phyloP scores from a whole-genome alignment of 176 grass and related monocot species.

The Phoenix roebelenii region DNA sequence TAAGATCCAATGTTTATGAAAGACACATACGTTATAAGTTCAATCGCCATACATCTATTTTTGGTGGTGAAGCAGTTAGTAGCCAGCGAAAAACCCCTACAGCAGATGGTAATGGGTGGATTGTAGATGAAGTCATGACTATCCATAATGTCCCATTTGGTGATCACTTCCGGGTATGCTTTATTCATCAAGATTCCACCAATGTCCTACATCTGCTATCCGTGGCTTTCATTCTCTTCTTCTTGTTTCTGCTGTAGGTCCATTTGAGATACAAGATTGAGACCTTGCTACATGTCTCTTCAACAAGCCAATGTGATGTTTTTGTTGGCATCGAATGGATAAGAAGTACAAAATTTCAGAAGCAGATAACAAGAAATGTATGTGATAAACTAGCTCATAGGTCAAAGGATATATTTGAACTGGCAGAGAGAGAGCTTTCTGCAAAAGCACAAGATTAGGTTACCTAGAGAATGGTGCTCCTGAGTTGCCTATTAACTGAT shows the following conservation, averaged over 20 bases:
- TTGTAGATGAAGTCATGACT: constrained; percentile 48
- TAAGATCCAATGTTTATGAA: constrained; percentile 37
- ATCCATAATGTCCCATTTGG: constrained; percentile 69
- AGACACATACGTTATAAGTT: constrained; percentile 65
- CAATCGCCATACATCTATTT: constrained; percentile 63
- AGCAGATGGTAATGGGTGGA: constrained; percentile 48
- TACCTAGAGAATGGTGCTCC: no score
- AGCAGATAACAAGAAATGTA: constrained; percentile 54
- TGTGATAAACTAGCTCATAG: constrained; percentile 63
- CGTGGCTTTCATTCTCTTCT: not conserved
- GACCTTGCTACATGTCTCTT: not conserved
- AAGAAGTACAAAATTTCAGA: constrained; percentile 59
- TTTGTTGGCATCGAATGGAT: constrained; percentile 67
- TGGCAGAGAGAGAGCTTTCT: constrained; percentile 40
- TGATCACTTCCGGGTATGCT: constrained; percentile 48
- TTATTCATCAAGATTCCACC: no score
- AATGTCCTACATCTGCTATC: no score
- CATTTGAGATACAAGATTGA: constrained; percentile 52
- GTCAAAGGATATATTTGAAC: constrained; percentile 64
- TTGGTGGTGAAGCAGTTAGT: constrained; percentile 70
- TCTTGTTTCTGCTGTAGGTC: constrained; percentile 20
- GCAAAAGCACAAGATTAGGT: not conserved
- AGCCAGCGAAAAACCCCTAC: constrained; percentile 45
- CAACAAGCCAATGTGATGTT: constrained; percentile 42
- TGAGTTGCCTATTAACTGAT: no score